Evolutionary conservation across 441 rosid species (phyloP).

Genomic region (Populus hybrid): DNA sequence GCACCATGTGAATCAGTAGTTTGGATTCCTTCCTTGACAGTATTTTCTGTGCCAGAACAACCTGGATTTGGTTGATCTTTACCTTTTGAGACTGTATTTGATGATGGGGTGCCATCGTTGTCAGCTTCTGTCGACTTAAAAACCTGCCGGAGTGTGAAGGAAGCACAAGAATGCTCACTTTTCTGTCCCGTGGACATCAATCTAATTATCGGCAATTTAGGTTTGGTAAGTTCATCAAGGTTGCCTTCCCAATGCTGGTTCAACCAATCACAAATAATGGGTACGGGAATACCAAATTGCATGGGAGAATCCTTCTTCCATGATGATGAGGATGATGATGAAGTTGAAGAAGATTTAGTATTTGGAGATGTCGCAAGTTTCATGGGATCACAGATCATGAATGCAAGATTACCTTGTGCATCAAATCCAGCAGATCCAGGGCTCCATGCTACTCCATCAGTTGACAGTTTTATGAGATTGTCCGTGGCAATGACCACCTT

Average conservation of each 20-base stretch:
- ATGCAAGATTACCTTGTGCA: conserved; percentile 87
- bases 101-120: conserved; percentile 57
- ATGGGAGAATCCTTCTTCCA: conserved; percentile 54
- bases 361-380: conserved; percentile 89
- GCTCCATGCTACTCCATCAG: conserved; percentile 72
- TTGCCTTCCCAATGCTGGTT: conserved; percentile 99
- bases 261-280: conserved; percentile 88
- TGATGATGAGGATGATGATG: conserved; percentile 57
- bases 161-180: conserved; percentile 82
- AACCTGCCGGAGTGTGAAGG: conserved; percentile 76
- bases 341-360: conserved; percentile 62
- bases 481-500: conserved; percentile 93
- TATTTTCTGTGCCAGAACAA: conserved; percentile 34
- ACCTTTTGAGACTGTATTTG: conserved; percentile 42
- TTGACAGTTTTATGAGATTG: conserved; percentile 83
- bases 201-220: conserved; percentile 79
- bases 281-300: conserved; percentile 95
- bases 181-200: conserved; percentile 89
- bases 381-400: conserved; percentile 96
- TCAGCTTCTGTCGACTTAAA: conserved; percentile 62
- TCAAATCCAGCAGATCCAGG: conserved; percentile 98
- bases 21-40: conserved; percentile 42
- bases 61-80: conserved; percentile 43
- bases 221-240: conserved; percentile 79
- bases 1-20: conserved; percentile 39